Evolutionary conservation across 2,329 filamentous ascomycete genomes (phyloP), one percentile per base, ranked within the genome.

Genomic region (Beauveria sp.): DNA sequence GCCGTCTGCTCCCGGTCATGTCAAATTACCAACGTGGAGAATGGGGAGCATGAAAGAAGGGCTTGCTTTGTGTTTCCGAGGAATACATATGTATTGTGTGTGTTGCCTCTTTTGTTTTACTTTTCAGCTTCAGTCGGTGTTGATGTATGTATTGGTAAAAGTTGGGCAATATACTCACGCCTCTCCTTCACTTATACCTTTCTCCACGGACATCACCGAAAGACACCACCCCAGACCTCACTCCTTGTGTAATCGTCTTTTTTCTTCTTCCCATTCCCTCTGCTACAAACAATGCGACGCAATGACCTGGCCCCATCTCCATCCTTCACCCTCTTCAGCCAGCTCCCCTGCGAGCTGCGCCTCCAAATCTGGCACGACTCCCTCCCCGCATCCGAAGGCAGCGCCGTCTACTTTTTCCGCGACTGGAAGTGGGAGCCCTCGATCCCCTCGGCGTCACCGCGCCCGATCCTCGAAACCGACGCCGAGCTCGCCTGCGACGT

Each of bases 351-450:
- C 44, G 55, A 57, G 22, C 55, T 57, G 6, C 55, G 55, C 28
- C 55, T 57, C 3, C 16, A 48, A 20, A 57, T 57, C 55, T 57
- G 55, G 55, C 16, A 57, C 8, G 43, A 57, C 30, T n/a, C 55
- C 24, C 44, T 57, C 43, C 55, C 55, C 41, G 43, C 26, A 5
- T 4, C 28, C 44, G 30, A 57, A 26, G 22, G 28, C 44, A 40
- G 30, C 41, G 55, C 55, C 55, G 55, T 57, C 55, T 57, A 50
- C 43, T 57, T 57, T 14, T 57, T 50, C 44, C 55, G 55, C 55
- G 55, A 57, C 55, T 57, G 44, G 55, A 48, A 41, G 30, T 50
- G 55, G 55, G 46, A 50, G 26, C 55, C 55, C 12, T 26, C 22
- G 14, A 12, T 8, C 12, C 54, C 26, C n/a, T 18, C 40, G 3